Evolutionary conservation across 495 filamentous ascomycete genomes (phyloP), one percentile per base, ranked within the genome.

Genomic region (Aspergillus cristatus): DNA sequence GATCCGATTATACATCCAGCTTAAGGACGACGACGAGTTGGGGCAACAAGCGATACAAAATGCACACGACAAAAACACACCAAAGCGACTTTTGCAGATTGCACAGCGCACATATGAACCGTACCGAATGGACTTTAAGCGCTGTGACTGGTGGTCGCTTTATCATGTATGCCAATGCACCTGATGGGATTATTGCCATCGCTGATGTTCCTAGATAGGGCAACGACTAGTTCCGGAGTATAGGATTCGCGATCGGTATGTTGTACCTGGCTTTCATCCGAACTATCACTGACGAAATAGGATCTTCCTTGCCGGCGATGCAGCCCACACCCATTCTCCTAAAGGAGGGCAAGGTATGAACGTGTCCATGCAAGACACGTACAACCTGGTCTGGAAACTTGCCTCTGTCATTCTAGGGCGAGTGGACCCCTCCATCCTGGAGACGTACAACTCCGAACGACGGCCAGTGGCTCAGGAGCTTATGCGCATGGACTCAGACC

Each of bases 351-450:
- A 84, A 53, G 82, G 82, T n/a, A 24, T 24, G 20, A 24, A 24
- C 20, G 20, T 24, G 84, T 86, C 81, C 85, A 88, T 48, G 75
- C 79, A 1, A 66, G 59, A 7, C 45, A 67, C 79, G 0, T 83
- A 76, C 53, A 86, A 86, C 38, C 70, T 86, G 1, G 81, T 77
- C 17, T 86, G 82, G 82, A 88, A 88, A 54, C 62, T 88, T 16
- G 69, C 72, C 1, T 55, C 72, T 24, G 79, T 82, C 2, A 58
- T 75, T 34, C 72, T 71, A 17, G 74, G 67, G 6, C 63, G 72
- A 22, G 53, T 61, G 2, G 48, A 63, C 5, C 63, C 58, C 1
- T 60, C 59, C 0, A 68, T 86, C 20, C 62, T 88, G 1, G 55
- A 58, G 17, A 84, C 80, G 0, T 86, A 84, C 55, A 76, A 48